Evolutionary conservation across 2,329 filamentous ascomycete genomes (phyloP).

Genomic region (Cladophialophora carrionii): DNA sequence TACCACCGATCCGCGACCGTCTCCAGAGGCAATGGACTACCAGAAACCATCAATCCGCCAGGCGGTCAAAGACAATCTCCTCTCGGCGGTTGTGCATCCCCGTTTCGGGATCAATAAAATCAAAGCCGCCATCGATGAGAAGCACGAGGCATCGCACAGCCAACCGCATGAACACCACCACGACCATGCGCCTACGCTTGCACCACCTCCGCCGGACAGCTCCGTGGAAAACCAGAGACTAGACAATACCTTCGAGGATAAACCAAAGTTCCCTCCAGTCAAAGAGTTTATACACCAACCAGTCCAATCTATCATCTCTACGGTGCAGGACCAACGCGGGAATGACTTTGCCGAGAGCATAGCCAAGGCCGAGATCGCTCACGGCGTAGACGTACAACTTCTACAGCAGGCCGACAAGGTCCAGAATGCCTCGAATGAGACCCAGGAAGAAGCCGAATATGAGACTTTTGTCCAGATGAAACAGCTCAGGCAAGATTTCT

Average conservation of each 20-base stretch:
- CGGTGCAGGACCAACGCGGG: conserved; percentile 20
- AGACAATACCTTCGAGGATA: conserved; percentile 17
- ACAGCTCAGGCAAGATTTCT: conserved; percentile 26
- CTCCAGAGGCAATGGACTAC: background rate
- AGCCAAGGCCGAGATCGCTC: conserved; percentile 20
- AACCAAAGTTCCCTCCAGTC: conserved; percentile 19
- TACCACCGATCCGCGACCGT: background rate
- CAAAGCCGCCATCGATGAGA: background rate
- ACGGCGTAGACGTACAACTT: conserved; percentile 26
- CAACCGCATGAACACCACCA: background rate
- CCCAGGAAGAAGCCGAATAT: conserved; percentile 8
- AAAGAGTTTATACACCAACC: conserved; percentile 25
- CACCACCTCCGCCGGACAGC: conserved; percentile 11
- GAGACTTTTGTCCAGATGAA: conserved; percentile 24
- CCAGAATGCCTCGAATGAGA: conserved; percentile 4
- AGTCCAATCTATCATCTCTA: conserved; percentile 8
- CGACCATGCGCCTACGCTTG: conserved; percentile 22
- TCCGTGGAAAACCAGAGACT: conserved; percentile 13
- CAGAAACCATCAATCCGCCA: background rate
- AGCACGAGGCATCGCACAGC: background rate
- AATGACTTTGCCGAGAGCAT: conserved; percentile 26
- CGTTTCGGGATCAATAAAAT: background rate
- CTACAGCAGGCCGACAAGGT: conserved; percentile 22
- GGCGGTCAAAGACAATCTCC: background rate
- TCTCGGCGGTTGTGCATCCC: background rate